Evolutionary conservation across 73 alveolate genomes (phyloP).

Genomic region (Paraurostyla sp.): DNA sequence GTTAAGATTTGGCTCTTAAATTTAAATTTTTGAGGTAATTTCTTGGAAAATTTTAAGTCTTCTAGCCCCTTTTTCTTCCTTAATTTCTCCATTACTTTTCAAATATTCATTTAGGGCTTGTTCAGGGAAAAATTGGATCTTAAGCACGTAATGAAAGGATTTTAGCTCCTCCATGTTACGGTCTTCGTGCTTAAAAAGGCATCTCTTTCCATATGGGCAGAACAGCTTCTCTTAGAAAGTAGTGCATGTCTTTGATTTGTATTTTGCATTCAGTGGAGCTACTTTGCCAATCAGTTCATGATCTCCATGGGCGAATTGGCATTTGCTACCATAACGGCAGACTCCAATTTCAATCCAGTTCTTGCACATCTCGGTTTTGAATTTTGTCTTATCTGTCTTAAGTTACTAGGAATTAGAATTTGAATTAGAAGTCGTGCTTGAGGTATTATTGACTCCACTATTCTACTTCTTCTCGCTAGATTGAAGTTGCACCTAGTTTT

Average conservation of each 20-base stretch:
- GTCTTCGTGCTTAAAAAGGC: constrained; percentile 91
- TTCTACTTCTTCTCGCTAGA: too few relatives aligned
- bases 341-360: constrained; percentile 91
- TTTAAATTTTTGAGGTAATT: not conserved
- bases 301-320: constrained; percentile 97
- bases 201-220: constrained; percentile 95
- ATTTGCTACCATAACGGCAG: constrained; percentile 91
- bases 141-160: not conserved
- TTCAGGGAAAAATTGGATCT: constrained; percentile 1
- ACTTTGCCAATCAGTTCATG: constrained; percentile 86
- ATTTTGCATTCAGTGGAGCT: constrained; percentile 76
- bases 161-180: constrained; percentile 1
- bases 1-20: not conserved
- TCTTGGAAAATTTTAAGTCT: not conserved
- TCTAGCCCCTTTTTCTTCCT: not conserved
- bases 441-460: too few relatives aligned
- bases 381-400: constrained; percentile 68
- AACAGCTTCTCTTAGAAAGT: constrained; percentile 82
- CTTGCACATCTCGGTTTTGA: constrained; percentile 96
- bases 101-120: not conserved
- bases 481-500: too few relatives aligned
- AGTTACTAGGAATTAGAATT: too few relatives aligned
- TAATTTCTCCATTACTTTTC: not conserved
- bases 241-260: constrained; percentile 87
- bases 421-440: too few relatives aligned